A percentile compares a stretch with the other conserved stretches of the same genome.
Conservation (phyloP, 352 stramenopile species). For the Pelagophyceae sp. region DNA sequence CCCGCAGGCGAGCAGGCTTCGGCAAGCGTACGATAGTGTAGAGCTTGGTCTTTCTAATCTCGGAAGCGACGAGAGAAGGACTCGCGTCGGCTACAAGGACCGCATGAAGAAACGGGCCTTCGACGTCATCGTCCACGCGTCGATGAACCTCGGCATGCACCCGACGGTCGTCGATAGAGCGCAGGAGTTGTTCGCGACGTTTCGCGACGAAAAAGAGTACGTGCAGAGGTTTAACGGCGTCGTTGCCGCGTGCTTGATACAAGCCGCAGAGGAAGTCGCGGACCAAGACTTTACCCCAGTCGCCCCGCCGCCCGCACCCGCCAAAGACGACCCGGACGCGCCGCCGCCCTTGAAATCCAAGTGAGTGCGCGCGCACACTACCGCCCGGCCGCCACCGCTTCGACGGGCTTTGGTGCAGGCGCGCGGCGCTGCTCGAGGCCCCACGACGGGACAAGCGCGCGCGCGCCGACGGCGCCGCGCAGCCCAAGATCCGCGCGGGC, state of each 20-base stretch:
- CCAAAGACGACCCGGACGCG: not conserved
- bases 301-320: not conserved
- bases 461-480: not conserved
- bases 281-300: not conserved
- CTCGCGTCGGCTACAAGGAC: conserved; percentile 92
- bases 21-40: conserved; percentile 73
- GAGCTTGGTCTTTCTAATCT: conserved; percentile 93
- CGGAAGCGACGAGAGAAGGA: conserved; percentile 86
- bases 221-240: conserved; percentile 87
- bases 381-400: too few relatives aligned
- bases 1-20: conserved; percentile 40
- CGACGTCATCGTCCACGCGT: conserved; percentile 65
- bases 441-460: not conserved
- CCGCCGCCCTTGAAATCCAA: not conserved
- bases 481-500: not conserved
- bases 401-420: not conserved
- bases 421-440: not conserved
- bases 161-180: conserved; percentile 82
- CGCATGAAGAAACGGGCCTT: conserved; percentile 69
- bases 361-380: too few relatives aligned
- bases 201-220: conserved; percentile 86
- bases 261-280: conserved; percentile 9
- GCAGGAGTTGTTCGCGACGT: conserved; percentile 91
- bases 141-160: conserved; percentile 70
- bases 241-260: conserved; percentile 69